These are phyloP conservation scores for Hypericum androsaemum DNA, from an alignment of 345 rosid species.

Conservation along the genomic window DNA sequence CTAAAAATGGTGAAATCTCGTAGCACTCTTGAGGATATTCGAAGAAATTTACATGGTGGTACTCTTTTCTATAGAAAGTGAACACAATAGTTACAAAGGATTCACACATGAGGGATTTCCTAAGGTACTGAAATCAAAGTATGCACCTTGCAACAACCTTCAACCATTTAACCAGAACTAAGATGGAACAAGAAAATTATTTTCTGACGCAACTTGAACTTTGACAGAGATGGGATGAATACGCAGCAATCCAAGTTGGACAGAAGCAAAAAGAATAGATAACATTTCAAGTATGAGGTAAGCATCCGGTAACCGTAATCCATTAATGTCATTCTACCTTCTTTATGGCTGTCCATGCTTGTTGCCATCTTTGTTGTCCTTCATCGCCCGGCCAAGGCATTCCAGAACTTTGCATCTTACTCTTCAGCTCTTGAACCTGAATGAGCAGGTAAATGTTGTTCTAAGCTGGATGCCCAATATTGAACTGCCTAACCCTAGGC, in stretches of 20 bases:
- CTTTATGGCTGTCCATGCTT: slow-evolving; percentile 39
- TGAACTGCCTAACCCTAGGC: neutral
- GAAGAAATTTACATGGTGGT: no score
- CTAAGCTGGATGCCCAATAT: neutral
- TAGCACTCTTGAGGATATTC: no score
- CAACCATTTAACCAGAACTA: no score
- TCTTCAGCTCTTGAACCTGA: slow-evolving; percentile 24
- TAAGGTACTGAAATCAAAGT: no score
- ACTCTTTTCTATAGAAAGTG: no score
- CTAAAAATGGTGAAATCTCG: no score
- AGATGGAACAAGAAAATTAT: neutral
- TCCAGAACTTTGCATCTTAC: slow-evolving; percentile 30
- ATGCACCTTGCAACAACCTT: no score
- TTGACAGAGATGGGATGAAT: neutral
- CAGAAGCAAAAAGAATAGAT: neutral
- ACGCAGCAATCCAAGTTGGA: neutral
- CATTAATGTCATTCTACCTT: slow-evolving; percentile 11
- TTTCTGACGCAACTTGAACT: neutral
- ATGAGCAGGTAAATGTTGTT: slow-evolving; percentile 4
- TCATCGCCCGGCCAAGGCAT: slow-evolving; percentile 33
- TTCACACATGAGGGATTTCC: no score
- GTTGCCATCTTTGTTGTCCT: slow-evolving; percentile 25
- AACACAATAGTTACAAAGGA: no score
- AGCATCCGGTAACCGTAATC: neutral
- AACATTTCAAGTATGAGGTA: neutral